Percentiles rank a stretch among this genome's conserved stretches.
Evolutionary conservation across 768 basidiomycete species (phyloP).

Genomic region (Termitomyces sp.): DNA sequence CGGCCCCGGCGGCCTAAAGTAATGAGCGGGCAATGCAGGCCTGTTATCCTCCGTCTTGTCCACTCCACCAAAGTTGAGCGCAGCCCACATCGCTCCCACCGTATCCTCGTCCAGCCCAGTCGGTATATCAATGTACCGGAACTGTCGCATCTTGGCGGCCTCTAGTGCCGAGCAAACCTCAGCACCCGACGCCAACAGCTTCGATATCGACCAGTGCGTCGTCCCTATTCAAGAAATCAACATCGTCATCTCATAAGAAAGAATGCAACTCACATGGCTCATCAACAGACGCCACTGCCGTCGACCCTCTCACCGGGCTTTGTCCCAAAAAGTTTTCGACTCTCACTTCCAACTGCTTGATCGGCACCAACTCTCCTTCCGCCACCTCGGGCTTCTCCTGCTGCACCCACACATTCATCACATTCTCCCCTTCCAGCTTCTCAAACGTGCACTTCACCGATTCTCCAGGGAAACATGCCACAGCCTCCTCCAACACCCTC

Average conservation of each 20-base stretch:
- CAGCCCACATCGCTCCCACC: slow-evolving; percentile 40
- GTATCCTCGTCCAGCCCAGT: slow-evolving; percentile 36
- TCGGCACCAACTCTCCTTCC: slow-evolving; percentile 37
- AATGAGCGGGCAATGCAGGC: slow-evolving; percentile 20
- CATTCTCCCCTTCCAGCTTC: slow-evolving; percentile 33
- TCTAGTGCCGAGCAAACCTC: slow-evolving; percentile 32
- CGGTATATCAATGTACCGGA: slow-evolving; percentile 42
- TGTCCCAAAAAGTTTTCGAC: slow-evolving; percentile 36
- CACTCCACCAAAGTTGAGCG: slow-evolving; percentile 34
- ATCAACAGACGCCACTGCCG: slow-evolving; percentile 23
- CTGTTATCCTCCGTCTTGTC: slow-evolving; percentile 15
- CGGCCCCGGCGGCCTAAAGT: slow-evolving; percentile 29
- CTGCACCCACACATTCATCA: slow-evolving; percentile 63
- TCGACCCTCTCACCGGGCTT: slow-evolving; percentile 27
- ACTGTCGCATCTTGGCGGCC: slow-evolving; percentile 34
- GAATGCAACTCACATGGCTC: slow-evolving; percentile 22
- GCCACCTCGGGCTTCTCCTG: slow-evolving; percentile 32
- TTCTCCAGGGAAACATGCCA: slow-evolving; percentile 57
- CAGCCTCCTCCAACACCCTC: slow-evolving; percentile 50
- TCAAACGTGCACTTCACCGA: slow-evolving; percentile 59
- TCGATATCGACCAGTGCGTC: slow-evolving; percentile 49
- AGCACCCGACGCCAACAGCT: slow-evolving; percentile 23
- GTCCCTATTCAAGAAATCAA: slow-evolving; percentile 40
- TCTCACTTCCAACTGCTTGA: slow-evolving; percentile 54
- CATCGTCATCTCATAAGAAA: neutral